A percentile compares a stretch with the other conserved stretches of the same genome.
phyloP scores from a whole-genome alignment of 345 rosid species.

The Eucalyptus paniculata region DNA sequence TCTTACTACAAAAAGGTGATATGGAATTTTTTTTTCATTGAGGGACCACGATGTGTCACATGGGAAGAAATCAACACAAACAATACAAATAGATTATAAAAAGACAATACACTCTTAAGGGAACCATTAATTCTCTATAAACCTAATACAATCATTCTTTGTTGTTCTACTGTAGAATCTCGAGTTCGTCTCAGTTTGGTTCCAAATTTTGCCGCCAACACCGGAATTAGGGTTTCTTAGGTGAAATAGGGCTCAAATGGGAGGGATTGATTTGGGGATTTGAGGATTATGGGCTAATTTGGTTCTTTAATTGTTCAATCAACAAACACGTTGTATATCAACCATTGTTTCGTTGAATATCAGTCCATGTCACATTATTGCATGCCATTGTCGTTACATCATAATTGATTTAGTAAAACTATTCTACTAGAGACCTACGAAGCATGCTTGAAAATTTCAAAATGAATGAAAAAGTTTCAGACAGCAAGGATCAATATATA shows the following conservation, averaged over 20 bases:
- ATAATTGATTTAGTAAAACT: neutral
- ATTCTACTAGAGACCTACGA: neutral
- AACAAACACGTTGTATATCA: too few relatives aligned
- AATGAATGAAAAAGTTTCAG: neutral
- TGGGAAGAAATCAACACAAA: neutral
- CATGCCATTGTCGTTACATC: neutral
- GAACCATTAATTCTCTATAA: neutral
- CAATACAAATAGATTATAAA: neutral
- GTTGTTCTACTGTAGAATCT: neutral
- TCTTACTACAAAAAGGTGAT: neutral
- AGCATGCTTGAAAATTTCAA: neutral
- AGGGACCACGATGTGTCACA: neutral
- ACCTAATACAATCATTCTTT: neutral
- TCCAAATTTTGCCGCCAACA: neutral
- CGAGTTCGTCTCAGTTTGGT: neutral
- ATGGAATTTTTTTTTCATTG: neutral
- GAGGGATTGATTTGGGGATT: neutral
- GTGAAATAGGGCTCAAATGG: neutral
- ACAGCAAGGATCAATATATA: neutral
- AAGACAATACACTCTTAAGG: neutral
- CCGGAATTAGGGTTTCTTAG: neutral
- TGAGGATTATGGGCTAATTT: neutral
- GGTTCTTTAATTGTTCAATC: neutral
- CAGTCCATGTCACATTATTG: neutral
- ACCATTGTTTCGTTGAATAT: neutral